Percentiles rank a stretch among this genome's conserved stretches.
Conservation (phyloP, 2,329 filamentous ascomycete genomes). For the Colletotrichum cuscutae region DNA sequence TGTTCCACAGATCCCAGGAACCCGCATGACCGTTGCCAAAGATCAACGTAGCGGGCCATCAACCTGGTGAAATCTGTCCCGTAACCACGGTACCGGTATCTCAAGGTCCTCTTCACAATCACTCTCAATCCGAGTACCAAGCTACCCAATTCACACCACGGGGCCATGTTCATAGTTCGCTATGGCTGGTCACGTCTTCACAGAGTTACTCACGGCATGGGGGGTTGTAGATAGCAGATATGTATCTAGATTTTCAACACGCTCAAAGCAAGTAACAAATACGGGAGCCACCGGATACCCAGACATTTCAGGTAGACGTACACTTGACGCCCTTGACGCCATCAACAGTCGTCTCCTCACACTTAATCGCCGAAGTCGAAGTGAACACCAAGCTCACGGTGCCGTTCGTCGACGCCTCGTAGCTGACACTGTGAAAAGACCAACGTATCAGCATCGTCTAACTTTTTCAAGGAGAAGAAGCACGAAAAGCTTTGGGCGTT, state of each 20-base stretch:
- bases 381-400: constrained; percentile 20
- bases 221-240: neutral
- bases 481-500: too few relatives aligned
- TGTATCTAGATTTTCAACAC: neutral
- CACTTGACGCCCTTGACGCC: constrained; percentile 29
- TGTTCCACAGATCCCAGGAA: neutral
- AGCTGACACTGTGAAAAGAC: constrained; percentile 1
- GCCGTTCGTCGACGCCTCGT: constrained; percentile 24
- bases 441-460: neutral
- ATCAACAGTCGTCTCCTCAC: constrained; percentile 26
- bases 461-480: too few relatives aligned
- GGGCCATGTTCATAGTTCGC: neutral
- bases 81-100: neutral
- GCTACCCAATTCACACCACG: neutral
- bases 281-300: neutral
- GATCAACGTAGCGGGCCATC: neutral
- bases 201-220: too few relatives aligned
- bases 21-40: neutral
- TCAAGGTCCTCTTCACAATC: neutral
- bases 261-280: neutral
- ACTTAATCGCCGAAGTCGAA: constrained; percentile 19
- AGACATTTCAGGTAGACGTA: neutral
- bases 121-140: neutral
- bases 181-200: neutral
- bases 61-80: neutral